Percentiles rank a stretch among this genome's conserved stretches.
Conservation (phyloP, 2,329 filamentous ascomycete species). For the Coniochaeta prunicola region DNA sequence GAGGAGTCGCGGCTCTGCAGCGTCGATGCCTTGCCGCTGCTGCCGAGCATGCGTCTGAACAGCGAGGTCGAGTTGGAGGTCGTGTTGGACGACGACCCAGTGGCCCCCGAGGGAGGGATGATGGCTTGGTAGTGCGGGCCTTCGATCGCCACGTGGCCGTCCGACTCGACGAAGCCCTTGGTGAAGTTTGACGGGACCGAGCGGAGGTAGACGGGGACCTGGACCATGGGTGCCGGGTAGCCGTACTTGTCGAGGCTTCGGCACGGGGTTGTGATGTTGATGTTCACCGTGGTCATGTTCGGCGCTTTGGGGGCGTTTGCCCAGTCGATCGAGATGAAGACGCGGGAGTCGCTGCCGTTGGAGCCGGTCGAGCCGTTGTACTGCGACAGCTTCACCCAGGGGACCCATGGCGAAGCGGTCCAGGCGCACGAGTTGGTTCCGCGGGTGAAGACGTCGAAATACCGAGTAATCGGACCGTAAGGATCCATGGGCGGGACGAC, state of each 20-base stretch:
- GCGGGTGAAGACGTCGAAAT: constrained; percentile 57
- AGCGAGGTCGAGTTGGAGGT: constrained; percentile 4
- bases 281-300: constrained; percentile 35
- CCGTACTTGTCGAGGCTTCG: constrained; percentile 33
- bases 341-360: constrained; percentile 40
- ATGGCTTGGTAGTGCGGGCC: constrained; percentile 43
- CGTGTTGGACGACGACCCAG: constrained; percentile 9
- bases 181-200: constrained; percentile 42
- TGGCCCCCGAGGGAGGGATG: constrained; percentile 15
- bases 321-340: constrained; percentile 53
- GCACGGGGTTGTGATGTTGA: constrained; percentile 44
- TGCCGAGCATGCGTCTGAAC: not conserved
- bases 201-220: constrained; percentile 47
- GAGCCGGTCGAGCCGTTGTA: constrained; percentile 41
- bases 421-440: constrained; percentile 47
- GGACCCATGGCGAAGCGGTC: constrained; percentile 35
- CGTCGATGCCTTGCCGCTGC: not conserved
- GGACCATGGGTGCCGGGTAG: constrained; percentile 34
- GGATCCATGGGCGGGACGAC: constrained; percentile 49
- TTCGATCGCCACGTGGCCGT: constrained; percentile 48
- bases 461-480: constrained; percentile 47
- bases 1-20: not conserved
- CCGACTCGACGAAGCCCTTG: constrained; percentile 55
- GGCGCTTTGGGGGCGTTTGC: constrained; percentile 19
- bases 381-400: constrained; percentile 45